Evolutionary conservation across 1,139 yeast genomes (phyloP), one percentile per base, ranked within the genome.

Genomic region (Yamadazyma triangularis): DNA sequence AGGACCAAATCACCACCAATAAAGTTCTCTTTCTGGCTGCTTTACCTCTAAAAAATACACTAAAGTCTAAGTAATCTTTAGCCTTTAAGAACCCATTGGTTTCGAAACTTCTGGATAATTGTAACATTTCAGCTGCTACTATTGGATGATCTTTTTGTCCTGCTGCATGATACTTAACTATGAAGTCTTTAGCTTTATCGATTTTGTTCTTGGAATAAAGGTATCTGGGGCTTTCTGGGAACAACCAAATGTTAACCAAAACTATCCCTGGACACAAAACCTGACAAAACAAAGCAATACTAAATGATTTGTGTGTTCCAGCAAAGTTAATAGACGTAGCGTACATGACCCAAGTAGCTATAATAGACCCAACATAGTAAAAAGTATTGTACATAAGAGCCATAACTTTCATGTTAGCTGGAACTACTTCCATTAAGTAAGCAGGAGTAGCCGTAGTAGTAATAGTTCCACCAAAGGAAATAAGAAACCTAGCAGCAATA

Each of bases 171-270:
- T 34, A 44, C 24, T 47, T 45, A 13, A 42, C 41, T 14, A 52
- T 41, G 10, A 53, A 43, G 3, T 30, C 30, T 16, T 41, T 38
- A 4, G 80, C 77, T n/a, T 56, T 53, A 2, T 54, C 55, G n/a
- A 53, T 41, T 16, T 58, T 46, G 4, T 60, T 61, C 16, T 56
- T 56, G 11, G 64, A 49, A 11, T 73, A 56, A 22, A 71, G 52
- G 60, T 63, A 75, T 29, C 82, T 54, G 2, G 83, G 83, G 1
- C 79, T 69, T 43, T 77, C 83, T 1, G 83, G 82, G 14, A 75
- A 59, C 31, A 65, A 55, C 30, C 56, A 59, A 12, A 32, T 18
- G 7, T 8, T 10, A 8, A 10, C 7, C 10, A 36, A 29, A 24
- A 34, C 28, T 14, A 44, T 30, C 13, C 34, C 44, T 11, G 50